A percentile compares a stretch with the other conserved stretches of the same genome.
Evolutionary conservation across 306 rosid species (phyloP).

Genomic region (Medicago ruthenica): DNA sequence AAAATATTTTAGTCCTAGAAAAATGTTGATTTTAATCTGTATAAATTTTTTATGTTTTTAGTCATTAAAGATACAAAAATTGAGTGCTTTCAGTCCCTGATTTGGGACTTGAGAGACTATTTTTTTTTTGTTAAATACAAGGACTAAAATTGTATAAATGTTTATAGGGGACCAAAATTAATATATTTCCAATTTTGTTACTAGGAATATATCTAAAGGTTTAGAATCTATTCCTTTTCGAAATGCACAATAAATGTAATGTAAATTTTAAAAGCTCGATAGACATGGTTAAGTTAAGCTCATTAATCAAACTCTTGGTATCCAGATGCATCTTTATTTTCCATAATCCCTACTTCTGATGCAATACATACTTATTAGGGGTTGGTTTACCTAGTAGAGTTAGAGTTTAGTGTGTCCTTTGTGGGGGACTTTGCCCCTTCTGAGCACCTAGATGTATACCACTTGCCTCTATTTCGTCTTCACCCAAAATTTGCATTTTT

Average conservation of each 20-base stretch:
- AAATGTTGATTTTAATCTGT: neutral
- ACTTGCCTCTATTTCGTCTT: neutral
- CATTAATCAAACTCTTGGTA: too few relatives aligned
- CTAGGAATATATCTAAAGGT: neutral
- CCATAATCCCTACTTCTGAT: too few relatives aligned
- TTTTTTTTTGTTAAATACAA: neutral
- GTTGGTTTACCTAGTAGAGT: neutral
- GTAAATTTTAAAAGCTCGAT: neutral
- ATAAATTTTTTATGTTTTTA: too few relatives aligned
- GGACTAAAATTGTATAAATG: neutral
- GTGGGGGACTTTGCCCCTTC: neutral
- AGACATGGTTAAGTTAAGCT: neutral
- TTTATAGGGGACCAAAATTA: neutral
- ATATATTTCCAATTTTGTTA: neutral
- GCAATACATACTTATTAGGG: neutral
- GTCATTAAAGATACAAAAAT: neutral
- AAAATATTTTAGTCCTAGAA: neutral
- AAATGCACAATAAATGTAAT: neutral
- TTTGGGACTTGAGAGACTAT: neutral
- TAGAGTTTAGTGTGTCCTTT: neutral
- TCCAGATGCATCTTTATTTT: too few relatives aligned
- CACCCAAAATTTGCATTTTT: neutral
- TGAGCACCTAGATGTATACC: neutral
- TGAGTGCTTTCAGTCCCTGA: neutral
- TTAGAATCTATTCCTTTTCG: neutral